Percentiles rank a stretch among this genome's conserved stretches.
Conservation (phyloP, 257 asterid species). For the Lithospermum erythrorhizon region DNA sequence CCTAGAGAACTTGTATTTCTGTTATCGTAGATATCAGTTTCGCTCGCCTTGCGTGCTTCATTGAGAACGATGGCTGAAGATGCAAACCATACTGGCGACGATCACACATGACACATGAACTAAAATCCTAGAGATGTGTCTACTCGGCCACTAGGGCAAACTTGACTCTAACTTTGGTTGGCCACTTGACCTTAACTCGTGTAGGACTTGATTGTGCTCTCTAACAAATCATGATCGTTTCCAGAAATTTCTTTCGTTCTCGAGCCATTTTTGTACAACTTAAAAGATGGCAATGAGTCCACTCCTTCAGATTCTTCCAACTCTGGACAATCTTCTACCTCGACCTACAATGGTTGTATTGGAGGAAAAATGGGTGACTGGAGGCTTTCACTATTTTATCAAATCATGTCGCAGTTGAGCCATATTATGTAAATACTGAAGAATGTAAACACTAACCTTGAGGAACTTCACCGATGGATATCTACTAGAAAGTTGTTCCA, state of each 20-base stretch:
- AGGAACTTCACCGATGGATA: constrained; percentile 38
- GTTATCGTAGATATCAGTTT: no score
- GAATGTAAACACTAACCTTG: constrained; percentile 20
- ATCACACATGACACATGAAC: no score
- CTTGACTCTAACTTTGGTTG: no score
- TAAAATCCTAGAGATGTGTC: no score
- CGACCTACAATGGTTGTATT: constrained; percentile 25
- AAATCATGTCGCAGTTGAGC: not conserved
- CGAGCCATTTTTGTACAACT: constrained; percentile 43
- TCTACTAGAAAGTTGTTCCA: constrained; percentile 31
- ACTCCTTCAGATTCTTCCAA: constrained; percentile 38
- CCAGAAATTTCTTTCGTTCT: constrained; percentile 31
- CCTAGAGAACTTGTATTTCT: no score
- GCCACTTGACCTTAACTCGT: constrained; percentile 13
- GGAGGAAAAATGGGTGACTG: not conserved
- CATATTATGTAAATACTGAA: not conserved
- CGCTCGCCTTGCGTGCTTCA: no score
- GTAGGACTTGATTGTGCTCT: constrained; percentile 36
- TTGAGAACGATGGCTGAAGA: no score
- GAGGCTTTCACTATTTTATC: not conserved
- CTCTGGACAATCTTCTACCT: constrained; percentile 42
- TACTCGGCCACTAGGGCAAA: no score
- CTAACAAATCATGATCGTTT: constrained; percentile 30
- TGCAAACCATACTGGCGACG: no score
- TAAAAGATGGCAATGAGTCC: constrained; percentile 32